Base-by-base conservation (phyloP, 2,329 filamentous ascomycete genomes). In the Pseudogymnoascus sp. region DNA sequence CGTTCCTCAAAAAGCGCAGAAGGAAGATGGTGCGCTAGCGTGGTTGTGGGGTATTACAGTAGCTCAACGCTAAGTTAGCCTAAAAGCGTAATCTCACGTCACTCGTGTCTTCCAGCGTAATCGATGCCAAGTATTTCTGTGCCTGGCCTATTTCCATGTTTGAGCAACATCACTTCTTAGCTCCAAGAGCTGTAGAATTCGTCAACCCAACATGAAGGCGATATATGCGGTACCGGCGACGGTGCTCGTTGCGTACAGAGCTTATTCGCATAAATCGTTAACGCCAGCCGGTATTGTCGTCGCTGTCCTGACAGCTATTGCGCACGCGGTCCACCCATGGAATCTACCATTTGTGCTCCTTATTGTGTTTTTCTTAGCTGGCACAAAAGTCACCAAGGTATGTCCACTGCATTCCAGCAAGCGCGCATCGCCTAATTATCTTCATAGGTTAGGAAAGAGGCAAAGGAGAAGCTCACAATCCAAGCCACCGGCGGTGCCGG, bases 291-390 rank as follows among this genome's bases (percentile, higher is more conserved):
- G 93, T 66, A 84, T 96, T 69, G 69, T 88, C 39, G 83, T 84
- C 11, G 93, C 93, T 3, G 79, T 81, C 4, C 70, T 88, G 47
- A 96, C 93, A 3, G 93, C 91, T 3, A 75, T 83, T 54, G 84
- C 89, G 10, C 95, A 99, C 75, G 91, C 92, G 14, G 77, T 93
- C n/a, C 93, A 97, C 75, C 93, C 93, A 3, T 97, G 91, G 88
- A 90, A 90, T 65, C 79, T 93, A n/a, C 93, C 91, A n/a, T 96
- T 97, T 77, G 83, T 83, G 29, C 81, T 97, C 10, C 81, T 97
- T 1, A 83, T 84, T 60, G 83, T 92, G 37, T 97, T 97, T 79
- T 97, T 96, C 76, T 78, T 96, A 2, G 86, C 89, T 4, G 95
- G 92, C 1, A 96, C 89, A 1, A 80, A 86, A 61, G 92, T 87